A percentile compares a stretch with the other conserved stretches of the same genome.
Conservation (phyloP, 169 alveolate genomes). For the Theileria orientalis region DNA sequence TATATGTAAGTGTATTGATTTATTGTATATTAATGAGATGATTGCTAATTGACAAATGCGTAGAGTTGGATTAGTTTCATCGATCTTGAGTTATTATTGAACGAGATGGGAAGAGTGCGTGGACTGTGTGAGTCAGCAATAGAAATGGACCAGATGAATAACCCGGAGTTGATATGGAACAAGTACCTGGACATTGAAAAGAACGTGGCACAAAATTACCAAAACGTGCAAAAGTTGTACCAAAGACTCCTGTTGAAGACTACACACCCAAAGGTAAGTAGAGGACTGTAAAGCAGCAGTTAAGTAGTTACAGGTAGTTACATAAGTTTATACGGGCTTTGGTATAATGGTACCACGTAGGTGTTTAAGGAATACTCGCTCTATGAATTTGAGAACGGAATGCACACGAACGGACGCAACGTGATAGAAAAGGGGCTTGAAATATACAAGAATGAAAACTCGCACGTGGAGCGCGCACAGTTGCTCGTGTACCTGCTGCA, state of each 20-base stretch:
- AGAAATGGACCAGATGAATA: slow-evolving; percentile 81
- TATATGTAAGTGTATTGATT: background rate
- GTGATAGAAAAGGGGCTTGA: slow-evolving; percentile 75
- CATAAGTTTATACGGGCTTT: too few relatives aligned
- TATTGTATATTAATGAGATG: background rate
- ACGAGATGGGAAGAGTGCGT: slow-evolving; percentile 88
- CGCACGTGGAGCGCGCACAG: slow-evolving; percentile 75
- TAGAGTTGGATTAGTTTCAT: slow-evolving; percentile 88
- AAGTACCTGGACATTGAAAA: slow-evolving; percentile 78
- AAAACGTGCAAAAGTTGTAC: slow-evolving; percentile 84
- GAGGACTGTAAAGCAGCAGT: background rate
- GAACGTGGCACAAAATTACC: slow-evolving; percentile 66
- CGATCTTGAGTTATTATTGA: slow-evolving; percentile 84
- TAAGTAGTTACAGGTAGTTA: too few relatives aligned
- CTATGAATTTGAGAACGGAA: slow-evolving; percentile 69
- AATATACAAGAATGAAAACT: slow-evolving; percentile 66
- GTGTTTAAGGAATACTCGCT: slow-evolving; percentile 73
- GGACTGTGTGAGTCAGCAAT: slow-evolving; percentile 87
- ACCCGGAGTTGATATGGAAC: slow-evolving; percentile 89
- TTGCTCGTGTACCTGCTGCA: slow-evolving; percentile 63
- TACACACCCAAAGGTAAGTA: slow-evolving; percentile 83
- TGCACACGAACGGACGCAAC: slow-evolving; percentile 63
- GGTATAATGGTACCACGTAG: slow-evolving; percentile 16
- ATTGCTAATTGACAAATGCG: background rate
- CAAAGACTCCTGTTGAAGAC: slow-evolving; percentile 88